phyloP scores from a whole-genome alignment of 495 filamentous ascomycete genomes.

The Lasiosphaeria miniovina region DNA sequence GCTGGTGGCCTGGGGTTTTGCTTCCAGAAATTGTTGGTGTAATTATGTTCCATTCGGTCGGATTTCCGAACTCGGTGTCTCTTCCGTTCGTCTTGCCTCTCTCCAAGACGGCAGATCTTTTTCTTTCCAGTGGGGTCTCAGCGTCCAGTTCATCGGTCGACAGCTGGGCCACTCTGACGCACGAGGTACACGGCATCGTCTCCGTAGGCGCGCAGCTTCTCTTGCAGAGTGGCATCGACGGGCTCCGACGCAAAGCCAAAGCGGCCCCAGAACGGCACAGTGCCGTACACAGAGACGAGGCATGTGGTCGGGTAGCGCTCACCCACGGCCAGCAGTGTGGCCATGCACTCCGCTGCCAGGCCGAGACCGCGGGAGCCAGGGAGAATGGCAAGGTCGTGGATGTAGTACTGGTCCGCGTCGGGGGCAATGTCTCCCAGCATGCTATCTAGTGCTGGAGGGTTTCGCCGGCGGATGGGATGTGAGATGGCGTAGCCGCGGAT shows the following conservation, averaged over 20 bases:
- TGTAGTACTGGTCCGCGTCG: constrained; percentile 37
- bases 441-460: constrained; percentile 33
- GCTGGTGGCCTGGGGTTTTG: too few relatives aligned
- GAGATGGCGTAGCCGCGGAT: constrained; percentile 37
- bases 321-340: constrained; percentile 17
- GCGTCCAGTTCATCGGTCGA: too few relatives aligned
- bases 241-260: constrained; percentile 30
- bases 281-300: constrained; percentile 38
- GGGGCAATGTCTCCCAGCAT: constrained; percentile 25
- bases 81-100: too few relatives aligned
- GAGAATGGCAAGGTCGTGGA: constrained; percentile 38
- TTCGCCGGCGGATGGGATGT: constrained; percentile 31
- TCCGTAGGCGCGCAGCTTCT: constrained; percentile 31
- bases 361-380: constrained; percentile 26
- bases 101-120: too few relatives aligned
- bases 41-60: too few relatives aligned
- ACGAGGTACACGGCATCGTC: constrained; percentile 27
- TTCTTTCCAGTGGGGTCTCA: too few relatives aligned
- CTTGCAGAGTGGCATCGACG: constrained; percentile 20
- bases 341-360: constrained; percentile 19
- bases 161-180: constrained; percentile 7
- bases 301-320: constrained; percentile 23
- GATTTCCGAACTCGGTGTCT: too few relatives aligned
- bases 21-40: too few relatives aligned
- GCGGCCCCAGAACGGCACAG: constrained; percentile 29